These are phyloP conservation scores for Penicillium maclennaniae DNA, from an alignment of 495 filamentous ascomycete species.

Conservation along the genomic window DNA sequence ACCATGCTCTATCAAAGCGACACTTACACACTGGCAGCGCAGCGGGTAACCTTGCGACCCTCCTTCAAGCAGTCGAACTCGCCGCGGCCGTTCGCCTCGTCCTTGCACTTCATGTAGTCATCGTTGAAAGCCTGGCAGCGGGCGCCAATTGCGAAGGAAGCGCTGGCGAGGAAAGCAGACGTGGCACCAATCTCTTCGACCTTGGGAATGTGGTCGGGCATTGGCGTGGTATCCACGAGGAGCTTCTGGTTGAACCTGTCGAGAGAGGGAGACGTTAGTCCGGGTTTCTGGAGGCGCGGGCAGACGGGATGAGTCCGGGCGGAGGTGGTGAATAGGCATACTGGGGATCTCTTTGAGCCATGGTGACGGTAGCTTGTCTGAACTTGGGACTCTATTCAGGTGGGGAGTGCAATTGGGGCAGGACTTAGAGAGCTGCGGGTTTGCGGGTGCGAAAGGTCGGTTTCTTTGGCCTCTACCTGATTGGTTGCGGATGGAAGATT, in stretches of 20 bases:
- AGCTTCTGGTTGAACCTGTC: slow-evolving; percentile 86
- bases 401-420: slow-evolving; percentile 22
- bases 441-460: slow-evolving; percentile 30
- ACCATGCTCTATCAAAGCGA: background rate
- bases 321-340: slow-evolving; percentile 18
- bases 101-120: slow-evolving; percentile 99
- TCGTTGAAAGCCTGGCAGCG: slow-evolving; percentile 94
- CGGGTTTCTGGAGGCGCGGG: slow-evolving; percentile 5
- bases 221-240: slow-evolving; percentile 93
- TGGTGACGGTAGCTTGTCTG: slow-evolving; percentile 33
- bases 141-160: slow-evolving; percentile 95
- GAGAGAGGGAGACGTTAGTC: slow-evolving; percentile 25
- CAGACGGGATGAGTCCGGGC: background rate
- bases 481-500: slow-evolving; percentile 25
- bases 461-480: slow-evolving; percentile 30
- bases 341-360: slow-evolving; percentile 50
- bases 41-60: slow-evolving; percentile 91
- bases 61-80: slow-evolving; percentile 95
- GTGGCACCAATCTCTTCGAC: slow-evolving; percentile 88
- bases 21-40: slow-evolving; percentile 92
- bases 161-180: slow-evolving; percentile 85
- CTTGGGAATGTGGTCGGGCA: slow-evolving; percentile 83
- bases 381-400: slow-evolving; percentile 4
- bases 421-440: slow-evolving; percentile 28
- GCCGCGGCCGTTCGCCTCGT: slow-evolving; percentile 76